Evolutionary conservation across 192 early-diverging fungal species (phyloP).

Genomic region (Phlyctochytrium bullatum): DNA sequence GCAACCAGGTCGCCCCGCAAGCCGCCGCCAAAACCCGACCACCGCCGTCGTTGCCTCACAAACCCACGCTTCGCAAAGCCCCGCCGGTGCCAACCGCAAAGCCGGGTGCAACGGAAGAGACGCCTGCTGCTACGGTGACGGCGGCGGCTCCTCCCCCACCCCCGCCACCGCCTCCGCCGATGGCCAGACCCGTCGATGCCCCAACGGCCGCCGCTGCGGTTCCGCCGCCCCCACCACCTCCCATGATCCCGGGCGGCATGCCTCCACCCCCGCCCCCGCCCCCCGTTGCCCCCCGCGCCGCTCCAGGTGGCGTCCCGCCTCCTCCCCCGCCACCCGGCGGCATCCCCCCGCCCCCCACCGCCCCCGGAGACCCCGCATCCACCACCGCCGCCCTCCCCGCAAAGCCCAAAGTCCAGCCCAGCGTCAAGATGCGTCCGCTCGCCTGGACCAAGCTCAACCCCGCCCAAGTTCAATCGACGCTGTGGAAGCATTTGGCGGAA

Average conservation of each 20-base stretch:
- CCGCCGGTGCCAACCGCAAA: background rate
- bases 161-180: slow-evolving; percentile 11
- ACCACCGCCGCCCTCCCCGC: slow-evolving; percentile 8
- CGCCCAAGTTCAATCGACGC: slow-evolving; percentile 13
- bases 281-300: slow-evolving; percentile 13
- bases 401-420: slow-evolving; percentile 28
- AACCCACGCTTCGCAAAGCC: background rate
- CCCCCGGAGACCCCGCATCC: slow-evolving; percentile 12
- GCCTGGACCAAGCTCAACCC: slow-evolving; percentile 27
- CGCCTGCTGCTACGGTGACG: background rate
- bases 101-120: background rate
- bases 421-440: slow-evolving; percentile 20
- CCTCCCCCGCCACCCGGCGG: slow-evolving; percentile 22
- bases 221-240: slow-evolving; percentile 4
- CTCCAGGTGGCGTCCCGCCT: slow-evolving; percentile 11
- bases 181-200: background rate
- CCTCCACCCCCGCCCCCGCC: slow-evolving; percentile 22
- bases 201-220: background rate
- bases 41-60: slow-evolving; percentile 7
- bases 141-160: slow-evolving; percentile 5
- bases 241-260: background rate
- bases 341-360: slow-evolving; percentile 23
- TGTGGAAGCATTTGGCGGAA: slow-evolving; percentile 33
- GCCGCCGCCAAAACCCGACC: no score
- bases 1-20: no score